phyloP scores from a whole-genome alignment of 257 asterid species.

The Salvia hispanica region DNA sequence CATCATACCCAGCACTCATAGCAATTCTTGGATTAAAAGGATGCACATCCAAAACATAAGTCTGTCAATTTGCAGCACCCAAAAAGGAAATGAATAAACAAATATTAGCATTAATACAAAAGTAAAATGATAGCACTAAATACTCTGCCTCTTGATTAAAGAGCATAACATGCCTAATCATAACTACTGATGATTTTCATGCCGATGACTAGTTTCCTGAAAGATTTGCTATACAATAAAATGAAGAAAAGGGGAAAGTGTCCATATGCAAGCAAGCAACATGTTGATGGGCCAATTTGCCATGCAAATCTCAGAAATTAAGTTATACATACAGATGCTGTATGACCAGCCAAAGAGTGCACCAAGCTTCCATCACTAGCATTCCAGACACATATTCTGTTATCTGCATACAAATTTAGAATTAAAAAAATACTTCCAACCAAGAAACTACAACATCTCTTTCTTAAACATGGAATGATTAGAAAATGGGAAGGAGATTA shows the following conservation, averaged over 20 bases:
- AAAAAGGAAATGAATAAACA: constrained; percentile 23
- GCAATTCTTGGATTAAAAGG: constrained; percentile 98
- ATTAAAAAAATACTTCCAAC: constrained; percentile 20
- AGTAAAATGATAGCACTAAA: constrained; percentile 13
- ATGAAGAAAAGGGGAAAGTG: neutral
- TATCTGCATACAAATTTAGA: constrained; percentile 61
- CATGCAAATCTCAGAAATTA: constrained; percentile 24
- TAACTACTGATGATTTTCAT: neutral
- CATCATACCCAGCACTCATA: constrained; percentile 99
- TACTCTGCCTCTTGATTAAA: constrained; percentile 11
- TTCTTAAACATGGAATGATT: constrained; percentile 14
- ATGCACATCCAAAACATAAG: constrained; percentile 97
- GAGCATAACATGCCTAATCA: constrained; percentile 5
- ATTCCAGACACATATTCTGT: constrained; percentile 96
- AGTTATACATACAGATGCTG: constrained; percentile 71
- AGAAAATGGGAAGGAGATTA: constrained; percentile 2
- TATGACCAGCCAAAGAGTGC: constrained; percentile 89
- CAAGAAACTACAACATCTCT: constrained; percentile 33
- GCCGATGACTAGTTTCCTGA: neutral
- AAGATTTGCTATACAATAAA: neutral
- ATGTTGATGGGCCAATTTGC: constrained; percentile 15
- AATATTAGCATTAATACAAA: constrained; percentile 20
- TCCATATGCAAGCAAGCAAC: neutral
- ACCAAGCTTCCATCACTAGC: constrained; percentile 97
- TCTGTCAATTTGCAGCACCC: constrained; percentile 46